phyloP scores from a whole-genome alignment of 1,284 basidiomycete species.

The Austroboletus niveus region DNA sequence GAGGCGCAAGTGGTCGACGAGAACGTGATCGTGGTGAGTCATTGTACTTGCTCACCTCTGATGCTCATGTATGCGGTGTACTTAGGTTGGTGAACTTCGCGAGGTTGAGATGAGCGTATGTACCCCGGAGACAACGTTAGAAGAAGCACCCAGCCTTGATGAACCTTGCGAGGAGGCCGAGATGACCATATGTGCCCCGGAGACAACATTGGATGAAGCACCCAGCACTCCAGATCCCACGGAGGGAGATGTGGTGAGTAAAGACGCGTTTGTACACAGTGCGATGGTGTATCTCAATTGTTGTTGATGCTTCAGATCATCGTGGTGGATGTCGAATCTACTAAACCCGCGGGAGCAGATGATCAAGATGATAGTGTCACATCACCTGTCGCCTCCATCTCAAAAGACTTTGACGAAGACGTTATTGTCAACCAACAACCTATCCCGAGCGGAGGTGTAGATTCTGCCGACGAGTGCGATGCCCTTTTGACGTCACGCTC shows the following conservation, averaged over 20 bases:
- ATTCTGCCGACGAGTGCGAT: conserved; percentile 24
- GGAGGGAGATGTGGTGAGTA: not conserved
- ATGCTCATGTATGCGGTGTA: not conserved
- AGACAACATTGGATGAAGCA: not conserved
- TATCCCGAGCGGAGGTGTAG: conserved; percentile 1
- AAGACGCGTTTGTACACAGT: not conserved
- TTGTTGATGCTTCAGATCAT: no score
- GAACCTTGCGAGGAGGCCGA: not conserved
- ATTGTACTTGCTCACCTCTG: not conserved
- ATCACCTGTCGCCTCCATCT: not conserved
- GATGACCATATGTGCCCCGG: not conserved
- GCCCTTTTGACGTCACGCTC: conserved; percentile 9
- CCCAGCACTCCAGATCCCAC: not conserved
- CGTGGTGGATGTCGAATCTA: not conserved
- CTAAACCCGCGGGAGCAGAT: not conserved
- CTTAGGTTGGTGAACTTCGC: not conserved
- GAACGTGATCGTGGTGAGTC: conserved; percentile 13
- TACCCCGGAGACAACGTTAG: no score
- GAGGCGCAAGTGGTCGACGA: not conserved
- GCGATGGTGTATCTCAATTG: not conserved
- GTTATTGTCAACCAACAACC: not conserved
- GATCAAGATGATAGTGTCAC: conserved; percentile 4
- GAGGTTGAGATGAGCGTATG: not conserved
- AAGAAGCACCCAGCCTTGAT: conserved; percentile 1
- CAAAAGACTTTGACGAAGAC: not conserved